These are phyloP conservation scores for Striga asiatica DNA, from an alignment of 257 asterid genomes.

Conservation along the genomic window DNA sequence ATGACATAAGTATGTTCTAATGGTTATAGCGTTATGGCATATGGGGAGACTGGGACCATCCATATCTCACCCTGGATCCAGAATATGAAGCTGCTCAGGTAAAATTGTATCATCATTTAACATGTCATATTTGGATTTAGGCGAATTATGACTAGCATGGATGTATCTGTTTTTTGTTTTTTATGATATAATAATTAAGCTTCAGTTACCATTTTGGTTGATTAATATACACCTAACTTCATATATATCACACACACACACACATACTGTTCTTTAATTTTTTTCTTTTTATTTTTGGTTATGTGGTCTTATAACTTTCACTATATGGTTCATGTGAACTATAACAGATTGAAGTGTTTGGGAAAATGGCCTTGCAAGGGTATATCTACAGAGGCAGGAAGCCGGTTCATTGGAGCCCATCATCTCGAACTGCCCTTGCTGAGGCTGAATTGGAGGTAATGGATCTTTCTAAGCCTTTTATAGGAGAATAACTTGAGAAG, in stretches of 20 bases:
- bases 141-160: constrained; percentile 7
- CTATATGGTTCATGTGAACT: constrained; percentile 16
- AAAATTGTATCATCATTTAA: constrained; percentile 11
- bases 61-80: constrained; percentile 96
- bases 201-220: neutral
- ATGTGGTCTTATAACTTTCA: constrained; percentile 15
- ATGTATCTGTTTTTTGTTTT: neutral
- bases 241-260: too few species aligned
- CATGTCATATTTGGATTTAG: neutral
- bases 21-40: constrained; percentile 72
- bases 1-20: constrained; percentile 15
- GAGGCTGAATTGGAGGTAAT: constrained; percentile 97
- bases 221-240: neutral
- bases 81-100: constrained; percentile 99
- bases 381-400: constrained; percentile 90
- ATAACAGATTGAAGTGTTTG: constrained; percentile 86
- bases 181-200: neutral
- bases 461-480: too few species aligned
- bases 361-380: constrained; percentile 84
- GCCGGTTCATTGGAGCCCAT: constrained; percentile 99
- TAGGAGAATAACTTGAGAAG: too few species aligned
- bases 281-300: constrained; percentile 8
- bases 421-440: constrained; percentile 96
- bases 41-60: constrained; percentile 97
- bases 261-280: too few species aligned